Conservation (phyloP, 2,329 filamentous ascomycete genomes). For the Pyrenochaeta sp. region DNA sequence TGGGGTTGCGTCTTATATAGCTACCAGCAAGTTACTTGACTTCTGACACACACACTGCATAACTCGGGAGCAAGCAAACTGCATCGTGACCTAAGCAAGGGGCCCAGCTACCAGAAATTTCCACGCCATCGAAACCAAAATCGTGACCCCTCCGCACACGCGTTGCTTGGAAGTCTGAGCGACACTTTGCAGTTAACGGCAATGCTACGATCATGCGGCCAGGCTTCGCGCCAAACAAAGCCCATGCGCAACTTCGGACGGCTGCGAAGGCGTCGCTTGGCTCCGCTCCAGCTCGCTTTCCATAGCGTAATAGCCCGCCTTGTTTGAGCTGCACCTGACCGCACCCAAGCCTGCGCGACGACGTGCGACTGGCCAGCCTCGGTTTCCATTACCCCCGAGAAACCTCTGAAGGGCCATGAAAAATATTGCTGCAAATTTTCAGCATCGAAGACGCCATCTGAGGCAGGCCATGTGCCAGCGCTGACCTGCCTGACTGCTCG, state of each 20-base stretch:
- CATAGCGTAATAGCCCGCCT: slow-evolving; percentile 42
- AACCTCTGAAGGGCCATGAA: slow-evolving; percentile 28
- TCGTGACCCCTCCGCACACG: slow-evolving; percentile 34
- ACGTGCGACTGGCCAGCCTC: slow-evolving; percentile 16
- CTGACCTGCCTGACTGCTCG: too few relatives aligned
- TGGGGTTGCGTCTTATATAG: slow-evolving; percentile 32
- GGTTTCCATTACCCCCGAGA: slow-evolving; percentile 18
- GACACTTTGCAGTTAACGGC: slow-evolving; percentile 56
- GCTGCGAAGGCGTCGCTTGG: slow-evolving; percentile 23
- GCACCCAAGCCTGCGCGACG: background rate
- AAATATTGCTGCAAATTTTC: slow-evolving; percentile 35
- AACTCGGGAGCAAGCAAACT: background rate
- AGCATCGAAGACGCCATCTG: slow-evolving; percentile 28
- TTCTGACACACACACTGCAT: background rate
- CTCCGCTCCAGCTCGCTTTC: slow-evolving; percentile 23
- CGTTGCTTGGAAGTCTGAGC: slow-evolving; percentile 30
- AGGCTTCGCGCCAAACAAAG: slow-evolving; percentile 32
- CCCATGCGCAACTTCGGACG: slow-evolving; percentile 18
- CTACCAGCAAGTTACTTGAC: background rate
- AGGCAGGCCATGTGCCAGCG: slow-evolving; percentile 21
- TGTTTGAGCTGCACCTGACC: slow-evolving; percentile 35
- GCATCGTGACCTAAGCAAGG: background rate
- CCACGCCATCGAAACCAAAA: slow-evolving; percentile 37
- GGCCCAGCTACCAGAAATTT: slow-evolving; percentile 30
- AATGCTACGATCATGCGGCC: slow-evolving; percentile 46